Base-by-base conservation (phyloP, 371 early-diverging fungal species). In the Lichtheimia ramosa region DNA sequence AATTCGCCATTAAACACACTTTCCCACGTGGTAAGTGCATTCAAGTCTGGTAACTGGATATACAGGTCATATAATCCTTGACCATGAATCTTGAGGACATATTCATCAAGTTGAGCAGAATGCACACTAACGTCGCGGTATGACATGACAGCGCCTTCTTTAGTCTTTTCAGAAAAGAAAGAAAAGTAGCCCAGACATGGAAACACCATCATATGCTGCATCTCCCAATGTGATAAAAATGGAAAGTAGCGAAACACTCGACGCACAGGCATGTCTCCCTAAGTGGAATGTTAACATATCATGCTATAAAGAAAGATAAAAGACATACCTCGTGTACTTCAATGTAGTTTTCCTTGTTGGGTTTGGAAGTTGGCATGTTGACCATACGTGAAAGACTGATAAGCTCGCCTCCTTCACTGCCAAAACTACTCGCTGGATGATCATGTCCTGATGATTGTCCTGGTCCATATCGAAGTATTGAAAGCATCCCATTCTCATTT, bases 161-260 rank as follows among this genome's bases (percentile, higher is more conserved):
- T 70, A 58, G 81, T 61, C 56, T 67, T 21, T 70, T 82, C 62
- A 23, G 80, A 80, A 66, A 82, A 82, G 50, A 77, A 77, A 5
- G 81, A 79, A 61, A 83, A 83, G 61, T 82, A 85, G 1, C 82
- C 76, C 1, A 79, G 58, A 56, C 76, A 63, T 5, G 85, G 85
- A 62, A 81, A 83, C 3, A 83, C 75, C 64, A 81, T 77, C 34
- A 85, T 70, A 16, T 82, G 80, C 41, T 75, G 69, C 85, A 85
- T 85, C 39, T 81, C 67, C 85, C 85, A 85, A 21, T 73, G 82
- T 0, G 85, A 72, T 23, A 85, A 58, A 43, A 75, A 76, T 3
- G 83, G 79, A 27, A 83, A 71, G 51, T 79, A 85, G 0, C 85
- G 81, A 65, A 77, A 69, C 34, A 78, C 81, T 25, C 74, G 74